Base-by-base conservation (phyloP, 768 basidiomycete species). In the Sistotremastrum niveocremeum region DNA sequence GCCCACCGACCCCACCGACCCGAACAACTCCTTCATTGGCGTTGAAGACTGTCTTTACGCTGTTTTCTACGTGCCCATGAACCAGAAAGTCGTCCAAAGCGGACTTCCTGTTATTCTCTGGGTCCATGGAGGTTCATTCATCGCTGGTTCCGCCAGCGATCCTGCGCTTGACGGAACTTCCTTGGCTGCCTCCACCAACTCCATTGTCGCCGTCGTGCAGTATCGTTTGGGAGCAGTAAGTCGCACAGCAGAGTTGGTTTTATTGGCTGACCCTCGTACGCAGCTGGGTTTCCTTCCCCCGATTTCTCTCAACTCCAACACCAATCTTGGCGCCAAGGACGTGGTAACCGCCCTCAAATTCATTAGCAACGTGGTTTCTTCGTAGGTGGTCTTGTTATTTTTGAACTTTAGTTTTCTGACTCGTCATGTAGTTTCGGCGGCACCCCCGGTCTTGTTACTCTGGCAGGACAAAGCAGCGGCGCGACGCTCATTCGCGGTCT, bases 81-180 rank as follows among this genome's bases (percentile, higher is more conserved):
- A 11, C 29, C 6, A 43, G 29, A 12, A 20, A 20, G 49, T n/a
- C 8, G 34, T 38, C 11, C 45, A 12, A 28, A 4, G 31, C 10
- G 33, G n/a, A 10, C 34, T 11, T 7, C 37, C 5, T 28, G 7
- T 31, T 11, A 31, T 6, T 41, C 34, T 2, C 51, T 84, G 85
- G 87, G 70, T 90, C 45, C 90, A 90, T 52, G 90, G 89, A 7
- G 89, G 90, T 20, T 88, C 87, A 0, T 86, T 84, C 60, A 63
- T 74, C 42, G 53, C 66, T 4, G 87, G 90, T 5, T 80, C 80
- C 36, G 79, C 83, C 4, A 79, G 76, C 6, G 75, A 66, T 29
- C 71, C 82, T 9, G 84, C 79, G 32, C 64, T 94, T 7, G 84
- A 89, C 59, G 88, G 85, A 2, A 81, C 83, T 5, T 73, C 70